These are phyloP conservation scores for Raphanus sativus DNA, from an alignment of 345 rosid genomes.

Conservation along the genomic window DNA sequence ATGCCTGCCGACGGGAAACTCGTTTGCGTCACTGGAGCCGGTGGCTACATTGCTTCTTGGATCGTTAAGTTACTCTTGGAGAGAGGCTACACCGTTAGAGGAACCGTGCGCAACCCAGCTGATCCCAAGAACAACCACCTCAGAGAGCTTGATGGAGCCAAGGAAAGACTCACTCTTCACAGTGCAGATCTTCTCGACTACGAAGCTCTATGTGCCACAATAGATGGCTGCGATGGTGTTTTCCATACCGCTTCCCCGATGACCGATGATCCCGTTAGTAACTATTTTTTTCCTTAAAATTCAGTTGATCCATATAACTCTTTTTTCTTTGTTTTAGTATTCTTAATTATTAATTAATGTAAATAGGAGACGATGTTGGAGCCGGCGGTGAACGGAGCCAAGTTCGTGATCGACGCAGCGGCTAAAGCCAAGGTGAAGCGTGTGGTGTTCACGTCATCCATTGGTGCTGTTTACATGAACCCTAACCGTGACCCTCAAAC, in stretches of 20 bases:
- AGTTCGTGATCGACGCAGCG: conserved; percentile 78
- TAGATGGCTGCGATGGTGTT: conserved; percentile 89
- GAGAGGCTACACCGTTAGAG: conserved; percentile 76
- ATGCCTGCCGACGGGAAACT: conserved; percentile 65
- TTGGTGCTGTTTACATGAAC: conserved; percentile 93
- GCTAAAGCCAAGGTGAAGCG: conserved; percentile 80
- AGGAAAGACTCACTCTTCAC: conserved; percentile 71
- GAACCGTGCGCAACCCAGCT: conserved; percentile 85
- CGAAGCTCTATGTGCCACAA: conserved; percentile 58
- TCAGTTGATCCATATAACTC: neutral
- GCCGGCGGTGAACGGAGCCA: conserved; percentile 88
- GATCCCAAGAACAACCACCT: conserved; percentile 88
- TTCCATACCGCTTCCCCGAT: conserved; percentile 97
- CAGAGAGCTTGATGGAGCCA: conserved; percentile 86
- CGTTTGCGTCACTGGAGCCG: conserved; percentile 97
- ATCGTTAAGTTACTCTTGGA: conserved; percentile 80
- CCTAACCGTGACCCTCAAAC: conserved; percentile 72
- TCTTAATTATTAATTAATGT: neutral
- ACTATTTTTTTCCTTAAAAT: neutral
- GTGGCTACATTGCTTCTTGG: conserved; percentile 98
- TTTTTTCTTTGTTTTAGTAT: neutral
- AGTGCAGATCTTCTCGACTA: conserved; percentile 81
- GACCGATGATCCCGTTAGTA: conserved; percentile 90
- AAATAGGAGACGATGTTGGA: conserved; percentile 93
- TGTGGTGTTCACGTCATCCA: conserved; percentile 89